Percentiles rank a stretch among this genome's conserved stretches.
Conservation (phyloP, 257 asterid genomes). For the Anisodus tanguticus region DNA sequence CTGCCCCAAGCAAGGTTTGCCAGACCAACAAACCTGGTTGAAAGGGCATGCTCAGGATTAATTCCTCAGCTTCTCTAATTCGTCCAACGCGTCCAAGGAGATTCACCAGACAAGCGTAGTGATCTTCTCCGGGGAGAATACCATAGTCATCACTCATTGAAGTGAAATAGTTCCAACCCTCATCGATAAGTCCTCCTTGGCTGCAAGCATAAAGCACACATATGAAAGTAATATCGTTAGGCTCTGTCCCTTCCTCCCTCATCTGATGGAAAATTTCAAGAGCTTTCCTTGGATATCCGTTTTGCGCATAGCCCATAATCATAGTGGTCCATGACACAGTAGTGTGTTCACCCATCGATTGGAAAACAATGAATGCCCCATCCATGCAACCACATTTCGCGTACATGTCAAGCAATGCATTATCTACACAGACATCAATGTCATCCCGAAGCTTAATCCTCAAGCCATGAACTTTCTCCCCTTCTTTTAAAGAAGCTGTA, state of each 20-base stretch:
- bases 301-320: constrained; percentile 80
- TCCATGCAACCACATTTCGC: constrained; percentile 72
- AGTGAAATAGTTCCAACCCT: constrained; percentile 53
- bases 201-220: constrained; percentile 68
- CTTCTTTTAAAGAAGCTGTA: constrained; percentile 61
- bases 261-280: constrained; percentile 61
- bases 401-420: constrained; percentile 74
- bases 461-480: constrained; percentile 57
- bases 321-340: constrained; percentile 83
- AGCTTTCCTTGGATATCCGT: constrained; percentile 59
- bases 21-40: constrained; percentile 54
- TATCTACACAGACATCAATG: constrained; percentile 65
- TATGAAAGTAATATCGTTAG: constrained; percentile 62
- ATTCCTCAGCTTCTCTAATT: constrained; percentile 60
- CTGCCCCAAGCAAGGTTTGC: constrained; percentile 80
- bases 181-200: constrained; percentile 64
- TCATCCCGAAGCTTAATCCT: constrained; percentile 54
- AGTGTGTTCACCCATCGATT: constrained; percentile 56
- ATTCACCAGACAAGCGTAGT: constrained; percentile 75
- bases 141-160: constrained; percentile 60
- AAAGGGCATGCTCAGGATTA: constrained; percentile 52
- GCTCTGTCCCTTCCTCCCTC: constrained; percentile 48
- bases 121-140: constrained; percentile 61
- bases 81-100: constrained; percentile 65
- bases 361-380: constrained; percentile 53